Evolutionary conservation across 129 eudicot species (phyloP).

Genomic region (Lactuca saligna): DNA sequence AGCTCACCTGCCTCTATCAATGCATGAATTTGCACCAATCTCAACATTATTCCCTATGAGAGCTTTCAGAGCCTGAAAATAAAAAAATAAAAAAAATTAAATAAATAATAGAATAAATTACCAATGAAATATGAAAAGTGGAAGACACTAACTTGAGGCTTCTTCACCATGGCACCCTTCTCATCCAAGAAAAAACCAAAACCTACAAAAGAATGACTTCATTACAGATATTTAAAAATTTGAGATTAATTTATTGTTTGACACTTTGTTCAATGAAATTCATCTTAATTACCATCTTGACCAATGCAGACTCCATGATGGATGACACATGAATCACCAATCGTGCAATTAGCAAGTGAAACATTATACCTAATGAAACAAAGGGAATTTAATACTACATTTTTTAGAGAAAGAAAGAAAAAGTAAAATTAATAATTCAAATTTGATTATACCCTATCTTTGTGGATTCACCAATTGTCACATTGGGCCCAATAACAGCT

Average conservation of each 20-base stretch:
- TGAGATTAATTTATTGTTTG: not conserved
- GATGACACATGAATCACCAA: slow-evolving; percentile 77
- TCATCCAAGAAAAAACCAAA: slow-evolving; percentile 85
- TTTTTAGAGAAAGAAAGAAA: slow-evolving; percentile 1
- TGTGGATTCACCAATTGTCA: slow-evolving; percentile 72
- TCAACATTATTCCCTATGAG: slow-evolving; percentile 83
- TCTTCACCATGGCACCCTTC: slow-evolving; percentile 65
- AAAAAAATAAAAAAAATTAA: not conserved
- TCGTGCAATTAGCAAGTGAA: slow-evolving; percentile 70
- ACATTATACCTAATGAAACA: slow-evolving; percentile 72
- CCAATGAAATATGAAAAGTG: too few relatives aligned
- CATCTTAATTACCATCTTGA: slow-evolving; percentile 68
- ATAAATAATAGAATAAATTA: not conserved
- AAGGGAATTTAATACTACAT: not conserved
- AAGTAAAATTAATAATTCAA: not conserved
- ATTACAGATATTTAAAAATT: slow-evolving; percentile 4
- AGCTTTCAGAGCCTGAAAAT: slow-evolving; percentile 53
- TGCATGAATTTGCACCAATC: slow-evolving; percentile 92
- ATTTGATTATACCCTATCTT: slow-evolving; percentile 61
- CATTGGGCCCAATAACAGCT: slow-evolving; percentile 68
- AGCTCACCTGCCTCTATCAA: slow-evolving; percentile 91
- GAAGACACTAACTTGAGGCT: slow-evolving; percentile 67
- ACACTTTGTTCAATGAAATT: not conserved
- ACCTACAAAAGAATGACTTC: slow-evolving; percentile 45
- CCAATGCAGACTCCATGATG: slow-evolving; percentile 91